phyloP scores from a whole-genome alignment of 2,329 filamentous ascomycete species.

The Bertia moriformis region DNA sequence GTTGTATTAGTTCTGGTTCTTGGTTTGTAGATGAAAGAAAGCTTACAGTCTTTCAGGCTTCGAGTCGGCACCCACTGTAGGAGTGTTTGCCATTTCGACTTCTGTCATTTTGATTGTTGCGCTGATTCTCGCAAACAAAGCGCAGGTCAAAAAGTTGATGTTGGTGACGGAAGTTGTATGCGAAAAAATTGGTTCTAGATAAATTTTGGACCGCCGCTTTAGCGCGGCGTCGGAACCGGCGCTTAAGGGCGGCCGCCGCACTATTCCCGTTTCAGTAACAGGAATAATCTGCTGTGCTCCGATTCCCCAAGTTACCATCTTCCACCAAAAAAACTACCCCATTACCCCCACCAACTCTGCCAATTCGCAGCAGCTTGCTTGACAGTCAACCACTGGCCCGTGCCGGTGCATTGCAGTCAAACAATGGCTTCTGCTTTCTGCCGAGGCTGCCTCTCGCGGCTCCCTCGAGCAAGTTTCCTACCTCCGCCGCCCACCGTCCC shows the following conservation, averaged over 20 bases:
- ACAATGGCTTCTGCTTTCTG: background rate
- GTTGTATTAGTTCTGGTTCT: too few species aligned
- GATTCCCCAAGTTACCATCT: background rate
- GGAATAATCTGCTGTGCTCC: background rate
- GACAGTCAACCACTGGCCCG: background rate
- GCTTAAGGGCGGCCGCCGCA: background rate
- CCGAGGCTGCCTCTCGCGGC: background rate
- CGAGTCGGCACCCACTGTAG: background rate
- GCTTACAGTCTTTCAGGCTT: background rate
- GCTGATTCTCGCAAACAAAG: too few species aligned
- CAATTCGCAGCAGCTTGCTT: background rate
- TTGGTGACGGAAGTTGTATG: background rate
- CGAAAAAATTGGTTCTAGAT: background rate
- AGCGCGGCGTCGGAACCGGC: background rate
- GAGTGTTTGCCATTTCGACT: background rate
- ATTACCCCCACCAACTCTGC: too few species aligned
- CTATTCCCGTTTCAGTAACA: background rate
- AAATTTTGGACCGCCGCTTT: background rate
- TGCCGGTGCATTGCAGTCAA: background rate
- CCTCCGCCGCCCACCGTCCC: background rate
- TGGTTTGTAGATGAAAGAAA: too few species aligned
- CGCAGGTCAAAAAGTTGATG: too few species aligned
- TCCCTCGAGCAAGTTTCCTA: background rate
- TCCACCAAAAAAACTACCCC: too few species aligned
- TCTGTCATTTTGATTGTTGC: background rate